phyloP scores from a whole-genome alignment of 768 basidiomycete genomes.

The Phylloporus sp. region DNA sequence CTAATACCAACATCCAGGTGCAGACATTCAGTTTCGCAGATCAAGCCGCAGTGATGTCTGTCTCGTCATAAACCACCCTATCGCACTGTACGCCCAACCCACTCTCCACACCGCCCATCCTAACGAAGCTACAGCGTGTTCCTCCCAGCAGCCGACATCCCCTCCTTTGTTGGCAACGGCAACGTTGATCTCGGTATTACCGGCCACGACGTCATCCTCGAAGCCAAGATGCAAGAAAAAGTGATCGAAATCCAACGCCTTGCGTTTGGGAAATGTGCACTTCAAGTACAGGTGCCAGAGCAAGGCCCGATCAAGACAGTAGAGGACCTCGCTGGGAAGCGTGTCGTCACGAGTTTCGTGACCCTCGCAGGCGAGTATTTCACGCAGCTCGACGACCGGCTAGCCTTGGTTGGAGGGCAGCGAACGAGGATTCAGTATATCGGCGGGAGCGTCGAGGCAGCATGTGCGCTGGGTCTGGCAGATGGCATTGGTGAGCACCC shows the following conservation, averaged over 20 bases:
- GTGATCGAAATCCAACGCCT: slow-evolving; percentile 80
- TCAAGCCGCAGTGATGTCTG: slow-evolving; percentile 88
- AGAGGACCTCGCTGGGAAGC: slow-evolving; percentile 83
- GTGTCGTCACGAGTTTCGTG: slow-evolving; percentile 94
- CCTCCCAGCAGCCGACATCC: slow-evolving; percentile 94
- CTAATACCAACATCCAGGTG: slow-evolving; percentile 47
- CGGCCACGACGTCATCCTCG: slow-evolving; percentile 95
- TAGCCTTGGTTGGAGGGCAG: slow-evolving; percentile 49
- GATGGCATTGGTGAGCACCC: slow-evolving; percentile 83
- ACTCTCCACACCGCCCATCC: background rate
- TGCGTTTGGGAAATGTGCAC: slow-evolving; percentile 87
- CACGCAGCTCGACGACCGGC: slow-evolving; percentile 51
- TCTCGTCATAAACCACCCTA: slow-evolving; percentile 88
- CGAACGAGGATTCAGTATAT: slow-evolving; percentile 90
- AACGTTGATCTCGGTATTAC: slow-evolving; percentile 97
- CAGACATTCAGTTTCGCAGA: slow-evolving; percentile 92
- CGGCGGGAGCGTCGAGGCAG: slow-evolving; percentile 97
- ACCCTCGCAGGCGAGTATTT: slow-evolving; percentile 84
- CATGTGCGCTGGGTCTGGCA: slow-evolving; percentile 92
- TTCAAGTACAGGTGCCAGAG: slow-evolving; percentile 92
- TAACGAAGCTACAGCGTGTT: slow-evolving; percentile 64
- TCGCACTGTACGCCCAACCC: slow-evolving; percentile 68
- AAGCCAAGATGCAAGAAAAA: slow-evolving; percentile 74
- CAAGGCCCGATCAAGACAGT: slow-evolving; percentile 60
- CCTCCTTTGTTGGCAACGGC: slow-evolving; percentile 97